These are phyloP conservation scores for Ajuga reptans DNA, from an alignment of 305 asterid species.

Conservation along the genomic window DNA sequence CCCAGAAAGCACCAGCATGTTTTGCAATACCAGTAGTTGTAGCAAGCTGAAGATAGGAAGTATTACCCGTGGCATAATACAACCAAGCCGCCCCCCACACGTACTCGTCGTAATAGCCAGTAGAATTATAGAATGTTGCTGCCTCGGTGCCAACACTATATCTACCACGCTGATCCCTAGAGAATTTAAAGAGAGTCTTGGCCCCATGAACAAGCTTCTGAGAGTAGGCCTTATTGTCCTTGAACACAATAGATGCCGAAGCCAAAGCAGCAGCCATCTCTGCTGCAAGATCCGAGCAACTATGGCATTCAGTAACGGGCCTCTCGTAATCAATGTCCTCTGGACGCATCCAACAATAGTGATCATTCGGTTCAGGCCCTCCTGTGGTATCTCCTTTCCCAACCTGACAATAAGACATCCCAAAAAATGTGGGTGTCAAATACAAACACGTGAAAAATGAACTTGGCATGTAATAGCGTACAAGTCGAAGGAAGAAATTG, in stretches of 20 bases:
- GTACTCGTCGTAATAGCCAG: conserved; percentile 79
- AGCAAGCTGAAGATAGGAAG: conserved; percentile 80
- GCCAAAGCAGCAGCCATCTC: conserved; percentile 99
- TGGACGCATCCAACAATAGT: conserved; percentile 92
- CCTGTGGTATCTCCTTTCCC: conserved; percentile 75
- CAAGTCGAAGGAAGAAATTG: not conserved
- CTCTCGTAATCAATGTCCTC: conserved; percentile 83
- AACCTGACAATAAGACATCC: conserved; percentile 41
- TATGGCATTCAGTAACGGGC: conserved; percentile 50
- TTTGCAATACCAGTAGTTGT: conserved; percentile 65
- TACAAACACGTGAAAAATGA: not conserved
- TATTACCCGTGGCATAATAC: conserved; percentile 89
- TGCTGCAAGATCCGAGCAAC: conserved; percentile 92
- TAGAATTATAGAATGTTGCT: conserved; percentile 63
- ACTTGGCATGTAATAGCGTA: not conserved
- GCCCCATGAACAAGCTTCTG: conserved; percentile 96
- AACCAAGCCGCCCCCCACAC: conserved; percentile 96
- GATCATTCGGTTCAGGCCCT: conserved; percentile 65
- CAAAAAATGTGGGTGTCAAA: not conserved
- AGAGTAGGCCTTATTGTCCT: conserved; percentile 84
- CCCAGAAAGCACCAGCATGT: conserved; percentile 98
- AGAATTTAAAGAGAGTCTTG: conserved; percentile 65
- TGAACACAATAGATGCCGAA: conserved; percentile 94
- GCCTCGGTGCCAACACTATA: conserved; percentile 71
- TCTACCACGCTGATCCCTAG: conserved; percentile 86